These are phyloP conservation scores for Trichoderma atroviride DNA, from an alignment of 2,329 filamentous ascomycete species.

Conservation along the genomic window DNA sequence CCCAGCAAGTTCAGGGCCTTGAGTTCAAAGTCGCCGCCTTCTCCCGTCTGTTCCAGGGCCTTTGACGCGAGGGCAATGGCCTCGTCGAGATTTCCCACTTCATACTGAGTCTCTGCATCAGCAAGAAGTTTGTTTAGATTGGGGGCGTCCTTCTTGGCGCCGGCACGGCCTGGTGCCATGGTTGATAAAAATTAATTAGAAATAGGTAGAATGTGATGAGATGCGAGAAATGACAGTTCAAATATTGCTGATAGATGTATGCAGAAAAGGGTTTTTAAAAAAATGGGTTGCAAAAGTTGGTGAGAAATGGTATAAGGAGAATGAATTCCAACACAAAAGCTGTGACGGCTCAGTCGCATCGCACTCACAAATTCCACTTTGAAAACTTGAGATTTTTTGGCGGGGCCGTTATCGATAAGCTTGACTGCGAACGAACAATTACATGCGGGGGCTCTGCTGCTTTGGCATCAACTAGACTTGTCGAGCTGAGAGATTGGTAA, in stretches of 20 bases:
- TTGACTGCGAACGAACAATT: not conserved
- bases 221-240: too few relatives aligned
- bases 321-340: not conserved
- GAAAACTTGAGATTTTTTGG: slow-evolving; percentile 35
- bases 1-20: slow-evolving; percentile 75
- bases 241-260: not conserved
- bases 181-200: not conserved
- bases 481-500: slow-evolving; percentile 13
- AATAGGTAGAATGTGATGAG: not conserved
- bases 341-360: slow-evolving; percentile 13
- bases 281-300: not conserved
- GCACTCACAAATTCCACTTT: slow-evolving; percentile 9
- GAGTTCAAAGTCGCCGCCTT: slow-evolving; percentile 56
- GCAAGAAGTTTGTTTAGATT: slow-evolving; percentile 38
- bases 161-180: slow-evolving; percentile 49
- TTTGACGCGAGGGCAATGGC: slow-evolving; percentile 46
- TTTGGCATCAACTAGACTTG: slow-evolving; percentile 17
- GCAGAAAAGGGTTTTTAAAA: too few relatives aligned
- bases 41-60: slow-evolving; percentile 49
- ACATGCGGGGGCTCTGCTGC: slow-evolving; percentile 33
- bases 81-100: slow-evolving; percentile 47
- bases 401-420: slow-evolving; percentile 40
- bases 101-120: slow-evolving; percentile 47
- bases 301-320: slow-evolving; percentile 8
- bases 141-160: slow-evolving; percentile 39